Base-by-base conservation (phyloP, 1,139 yeast species). In the Magnusiomyces paraingens region DNA sequence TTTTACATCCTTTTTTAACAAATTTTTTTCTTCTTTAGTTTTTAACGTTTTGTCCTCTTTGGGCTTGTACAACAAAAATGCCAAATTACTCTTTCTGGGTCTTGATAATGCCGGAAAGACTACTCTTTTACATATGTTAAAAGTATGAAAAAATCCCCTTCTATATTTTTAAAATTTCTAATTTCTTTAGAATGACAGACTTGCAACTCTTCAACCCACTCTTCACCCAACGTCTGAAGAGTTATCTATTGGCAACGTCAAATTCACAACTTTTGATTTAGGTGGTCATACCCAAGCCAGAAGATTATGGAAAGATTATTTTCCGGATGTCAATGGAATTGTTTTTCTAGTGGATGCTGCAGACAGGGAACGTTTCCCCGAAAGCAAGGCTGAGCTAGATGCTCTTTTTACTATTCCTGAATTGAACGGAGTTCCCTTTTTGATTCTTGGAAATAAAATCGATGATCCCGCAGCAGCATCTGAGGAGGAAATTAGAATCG, bases 251-350 rank as follows among this genome's bases (percentile, higher is more conserved):
- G 99, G 98, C 61, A 86, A 87, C 62, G 95, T 93, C 60, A 86
- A 93, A 72, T 93, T 93, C 79, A 93, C 99, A 58, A 94, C 99
- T 44, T 93, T 93, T 66, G 99, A 93, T 73, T 80, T 93, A 66
- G 99, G 99, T 72, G 99, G 99, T 46, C 99, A 93, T 77, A 85
- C 82, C 70, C 97, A 91, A 74, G 99, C 99, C 50, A 91, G 99
- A 76, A 89, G 99, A 75, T 83, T 93, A 69, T 93, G 99, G 99
- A 91, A 90, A 71, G 98, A 93, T 71, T 93, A 93, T 73, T 93
- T 94, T 84, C 99, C 99, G 54, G 99, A 93, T 73, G 99, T 93
- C 55, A 87, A 90, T 71, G 99, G 98, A 53, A 93, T 93, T 64
- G 98, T 93, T 32, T 94, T 88, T 73, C 79, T 94, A 59, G 98